Conservation (phyloP, 495 filamentous ascomycete species). For the Daldinia childiae region DNA sequence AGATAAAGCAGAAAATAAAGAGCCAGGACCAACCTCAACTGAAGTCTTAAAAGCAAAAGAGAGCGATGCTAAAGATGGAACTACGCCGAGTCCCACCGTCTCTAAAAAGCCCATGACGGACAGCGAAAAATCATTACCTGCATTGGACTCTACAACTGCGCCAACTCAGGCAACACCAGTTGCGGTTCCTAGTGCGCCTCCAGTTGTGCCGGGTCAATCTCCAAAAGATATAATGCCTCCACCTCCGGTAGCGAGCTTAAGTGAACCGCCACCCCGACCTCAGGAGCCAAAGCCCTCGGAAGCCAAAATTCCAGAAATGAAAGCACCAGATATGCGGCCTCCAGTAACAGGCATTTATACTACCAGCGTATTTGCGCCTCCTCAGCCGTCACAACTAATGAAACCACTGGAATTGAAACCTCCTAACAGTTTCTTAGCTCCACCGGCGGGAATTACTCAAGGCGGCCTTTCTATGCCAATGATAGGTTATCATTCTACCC, state of each 20-base stretch:
- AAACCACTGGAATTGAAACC: conserved; percentile 49
- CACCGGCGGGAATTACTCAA: conserved; percentile 47
- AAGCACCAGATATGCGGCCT: conserved; percentile 42
- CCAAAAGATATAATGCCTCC: conserved; percentile 14
- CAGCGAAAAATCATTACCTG: conserved; percentile 1
- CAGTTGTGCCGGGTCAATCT: background rate
- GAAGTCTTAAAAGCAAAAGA: conserved; percentile 27
- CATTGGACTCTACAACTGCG: background rate
- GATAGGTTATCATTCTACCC: conserved; percentile 41
- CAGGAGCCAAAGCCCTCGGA: conserved; percentile 38
- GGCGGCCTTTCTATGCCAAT: conserved; percentile 47
- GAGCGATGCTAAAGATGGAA: conserved; percentile 22
- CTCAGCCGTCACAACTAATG: conserved; percentile 43
- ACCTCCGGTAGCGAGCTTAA: conserved; percentile 3
- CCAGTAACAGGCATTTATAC: conserved; percentile 40
- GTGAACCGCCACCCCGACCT: conserved; percentile 18
- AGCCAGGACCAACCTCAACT: background rate
- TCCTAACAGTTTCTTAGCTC: conserved; percentile 53
- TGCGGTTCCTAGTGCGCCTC: background rate
- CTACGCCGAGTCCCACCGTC: background rate
- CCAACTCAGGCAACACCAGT: conserved; percentile 3
- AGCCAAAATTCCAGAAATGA: conserved; percentile 28
- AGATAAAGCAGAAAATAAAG: conserved; percentile 37
- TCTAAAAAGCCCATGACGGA: conserved; percentile 4
- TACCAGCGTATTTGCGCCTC: conserved; percentile 48